Base-by-base conservation (phyloP, 148 eudicot genomes). In the Arbutus unedo region DNA sequence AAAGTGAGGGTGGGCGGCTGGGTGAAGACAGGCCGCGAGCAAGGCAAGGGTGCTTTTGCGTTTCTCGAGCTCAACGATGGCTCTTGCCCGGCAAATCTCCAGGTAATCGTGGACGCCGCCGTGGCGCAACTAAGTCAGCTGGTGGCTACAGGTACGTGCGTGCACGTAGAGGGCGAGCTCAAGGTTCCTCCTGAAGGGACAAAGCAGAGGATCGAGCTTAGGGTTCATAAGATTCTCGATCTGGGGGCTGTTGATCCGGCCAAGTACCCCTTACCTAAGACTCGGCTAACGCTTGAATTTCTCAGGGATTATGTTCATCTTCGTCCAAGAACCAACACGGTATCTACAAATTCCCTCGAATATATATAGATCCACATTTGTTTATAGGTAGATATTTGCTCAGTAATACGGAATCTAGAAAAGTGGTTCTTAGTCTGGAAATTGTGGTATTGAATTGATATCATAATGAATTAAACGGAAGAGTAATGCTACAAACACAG, bases 11-110 rank as follows among this genome's bases (percentile, higher is more conserved):
- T 95, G 54, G 94, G 93, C 1, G 98, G 98, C 0, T 96, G 98
- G 99, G 99, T 96, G 10, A 94, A 94, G 75, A 93, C 97, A 0
- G 99, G 99, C 10, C 83, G 99, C 0, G 91, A 91, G 81, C 97
- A 92, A 79, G 95, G 94, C 0, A 91, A 93, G 38, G 93, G 93
- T 2, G 43, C 89, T 0, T 91, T 96, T 77, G 99, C 98, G 0
- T 96, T 96, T 82, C 76, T 96, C 0, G 97, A 94, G 80, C 84
- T 96, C 68, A 94, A 90, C 81, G 99, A 96, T 53, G 99, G 99
- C 0, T 91, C 99, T 0, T 93, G 95, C 76, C 86, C 93, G 0
- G 93, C 91, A 5, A 96, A 94, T 81, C 84, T 96, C 6, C 95
- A 96, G 87, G 71, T 66, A 66, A 91, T 96, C 0, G 91, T 96